Evolutionary conservation across 108 stramenopile genomes (phyloP), one percentile per base, ranked within the genome.

Genomic region (Poteriospumella lacustris): DNA sequence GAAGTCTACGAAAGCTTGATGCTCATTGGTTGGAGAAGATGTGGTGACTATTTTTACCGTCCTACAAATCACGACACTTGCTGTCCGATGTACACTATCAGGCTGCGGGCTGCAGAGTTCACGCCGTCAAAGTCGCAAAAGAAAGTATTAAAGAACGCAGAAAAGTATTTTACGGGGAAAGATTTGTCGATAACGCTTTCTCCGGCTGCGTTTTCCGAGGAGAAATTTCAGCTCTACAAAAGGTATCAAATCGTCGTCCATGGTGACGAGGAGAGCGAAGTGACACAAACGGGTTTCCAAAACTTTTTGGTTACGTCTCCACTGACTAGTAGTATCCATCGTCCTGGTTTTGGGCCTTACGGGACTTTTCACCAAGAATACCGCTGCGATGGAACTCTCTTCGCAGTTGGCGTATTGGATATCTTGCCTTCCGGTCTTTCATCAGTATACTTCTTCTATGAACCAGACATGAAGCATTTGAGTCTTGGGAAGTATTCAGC

Each of bases 381-480:
- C 80, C 93, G 77, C 33, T 86, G 88, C 42, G 81, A 89, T 76
- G 92, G 89, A 58, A 42, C 72, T 24, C 87, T 97, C 44, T 82
- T 95, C 43, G 93, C 94, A 2, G 94, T 97, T 3, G 94, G 94
- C 3, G 94, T 95, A 34, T 89, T 92, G 59, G 97, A 97, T 79
- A 68, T 97, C 5, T 85, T 97, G 52, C 94, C 95, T 0, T 78
- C 83, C 43, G 95, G 97, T 31, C 79, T 96, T 36, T 92, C 81
- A 15, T 94, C 93, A 28, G 97, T 97, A 29, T 97, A 97, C 82
- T 88, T 91, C 42, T 97, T 95, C 81, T 97, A 97, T 77, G 90
- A 95, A 88, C 92, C 94, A 9, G 80, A 76, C 39, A 89, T 92
- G 42, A 80, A 83, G 60, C 59, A 78, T 5, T 77, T 95, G 31